A percentile compares a stretch with the other conserved stretches of the same genome.
phyloP scores from a whole-genome alignment of 2,329 filamentous ascomycete species.

The Neopestalotiopsis sp. region DNA sequence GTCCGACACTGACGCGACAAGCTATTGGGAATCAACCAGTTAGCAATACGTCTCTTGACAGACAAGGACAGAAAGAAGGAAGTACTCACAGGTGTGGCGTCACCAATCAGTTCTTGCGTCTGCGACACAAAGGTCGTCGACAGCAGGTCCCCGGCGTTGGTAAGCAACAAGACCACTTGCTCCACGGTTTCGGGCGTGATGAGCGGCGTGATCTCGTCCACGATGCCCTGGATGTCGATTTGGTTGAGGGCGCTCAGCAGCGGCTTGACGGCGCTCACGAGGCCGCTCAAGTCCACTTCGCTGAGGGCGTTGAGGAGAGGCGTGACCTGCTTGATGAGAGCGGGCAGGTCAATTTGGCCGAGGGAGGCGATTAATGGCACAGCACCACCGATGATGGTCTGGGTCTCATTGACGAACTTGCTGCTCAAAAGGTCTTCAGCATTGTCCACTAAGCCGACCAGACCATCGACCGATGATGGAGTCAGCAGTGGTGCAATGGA shows the following conservation, averaged over 20 bases:
- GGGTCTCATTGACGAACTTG: constrained; percentile 47
- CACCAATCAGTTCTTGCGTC: constrained; percentile 47
- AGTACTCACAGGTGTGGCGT: constrained; percentile 45
- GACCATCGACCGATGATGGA: constrained; percentile 37
- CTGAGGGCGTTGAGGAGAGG: constrained; percentile 42
- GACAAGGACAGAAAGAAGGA: background rate
- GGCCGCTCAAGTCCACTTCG: constrained; percentile 39
- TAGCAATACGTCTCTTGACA: background rate
- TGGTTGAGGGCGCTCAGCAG: constrained; percentile 42
- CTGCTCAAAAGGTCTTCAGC: constrained; percentile 42
- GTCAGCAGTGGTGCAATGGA: constrained; percentile 41
- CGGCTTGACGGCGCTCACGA: constrained; percentile 41
- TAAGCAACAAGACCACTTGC: constrained; percentile 40
- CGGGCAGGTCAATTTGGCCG: constrained; percentile 41
- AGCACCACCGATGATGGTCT: constrained; percentile 32
- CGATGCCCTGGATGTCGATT: constrained; percentile 42
- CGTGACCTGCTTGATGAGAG: constrained; percentile 39
- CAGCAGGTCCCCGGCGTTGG: constrained; percentile 44
- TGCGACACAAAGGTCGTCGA: constrained; percentile 45
- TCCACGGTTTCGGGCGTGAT: constrained; percentile 44
- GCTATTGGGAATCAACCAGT: constrained; percentile 19
- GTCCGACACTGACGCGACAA: constrained; percentile 35
- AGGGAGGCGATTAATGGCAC: constrained; percentile 43
- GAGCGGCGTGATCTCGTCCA: constrained; percentile 43
- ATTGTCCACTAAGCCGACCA: constrained; percentile 41